A percentile compares a stretch with the other conserved stretches of the same genome.
phyloP scores from a whole-genome alignment of 352 stramenopile species.

The Thalassiosira hispida region DNA sequence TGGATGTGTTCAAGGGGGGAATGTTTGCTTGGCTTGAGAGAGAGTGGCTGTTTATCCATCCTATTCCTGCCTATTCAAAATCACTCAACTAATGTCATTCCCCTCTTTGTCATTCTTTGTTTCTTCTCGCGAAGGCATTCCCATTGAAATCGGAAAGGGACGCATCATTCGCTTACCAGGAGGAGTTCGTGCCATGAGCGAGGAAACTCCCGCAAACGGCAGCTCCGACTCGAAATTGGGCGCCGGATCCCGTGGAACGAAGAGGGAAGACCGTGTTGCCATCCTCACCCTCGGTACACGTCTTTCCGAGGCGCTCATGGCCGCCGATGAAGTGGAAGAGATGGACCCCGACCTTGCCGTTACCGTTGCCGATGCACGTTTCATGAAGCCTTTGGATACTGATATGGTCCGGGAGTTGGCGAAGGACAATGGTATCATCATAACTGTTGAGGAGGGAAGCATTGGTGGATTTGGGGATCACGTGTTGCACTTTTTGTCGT shows the following conservation, averaged over 20 bases:
- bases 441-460: conserved; percentile 89
- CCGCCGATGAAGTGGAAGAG: conserved; percentile 85
- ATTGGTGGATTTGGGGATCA: conserved; percentile 89
- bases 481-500: conserved; percentile 88
- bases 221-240: conserved; percentile 53
- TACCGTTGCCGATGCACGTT: conserved; percentile 88
- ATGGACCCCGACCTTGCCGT: conserved; percentile 82
- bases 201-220: conserved; percentile 45
- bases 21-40: too few species aligned
- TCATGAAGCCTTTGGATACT: conserved; percentile 90
- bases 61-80: too few species aligned
- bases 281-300: conserved; percentile 87
- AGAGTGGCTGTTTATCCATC: too few species aligned
- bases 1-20: too few species aligned
- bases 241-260: conserved; percentile 60
- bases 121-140: conserved; percentile 59
- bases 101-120: background rate
- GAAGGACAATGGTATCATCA: conserved; percentile 85
- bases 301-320: conserved; percentile 83
- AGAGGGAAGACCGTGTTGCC: conserved; percentile 81
- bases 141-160: conserved; percentile 87
- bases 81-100: too few species aligned
- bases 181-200: conserved; percentile 62
- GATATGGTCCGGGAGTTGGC: conserved; percentile 86
- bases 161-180: conserved; percentile 81